Percentiles rank a stretch among this genome's conserved stretches.
phyloP scores from a whole-genome alignment of 1,284 basidiomycete genomes.

The Pseudozyma hubeiensis region DNA sequence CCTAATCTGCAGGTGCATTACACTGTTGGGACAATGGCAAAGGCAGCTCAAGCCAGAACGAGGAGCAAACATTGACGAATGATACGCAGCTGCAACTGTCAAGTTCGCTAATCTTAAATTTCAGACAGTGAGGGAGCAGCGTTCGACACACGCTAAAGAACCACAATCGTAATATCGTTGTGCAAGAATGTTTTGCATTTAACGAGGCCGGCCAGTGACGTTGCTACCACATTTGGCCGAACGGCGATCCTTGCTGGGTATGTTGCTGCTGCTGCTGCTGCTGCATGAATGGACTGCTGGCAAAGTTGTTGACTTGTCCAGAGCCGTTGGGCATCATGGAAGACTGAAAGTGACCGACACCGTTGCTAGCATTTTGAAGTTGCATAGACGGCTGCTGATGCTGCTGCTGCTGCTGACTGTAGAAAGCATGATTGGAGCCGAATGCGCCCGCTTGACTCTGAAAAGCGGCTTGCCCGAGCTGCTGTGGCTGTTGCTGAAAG shows the following conservation, averaged over 20 bases:
- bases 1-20: too few species aligned
- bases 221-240: slow-evolving; percentile 33
- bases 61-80: too few species aligned
- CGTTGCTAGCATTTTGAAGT: slow-evolving; percentile 6
- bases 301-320: slow-evolving; percentile 20
- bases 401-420: slow-evolving; percentile 14
- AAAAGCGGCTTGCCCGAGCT: slow-evolving; percentile 37
- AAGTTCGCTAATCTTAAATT: too few species aligned
- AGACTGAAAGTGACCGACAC: slow-evolving; percentile 11
- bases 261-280: slow-evolving; percentile 40
- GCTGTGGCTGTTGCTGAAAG: slow-evolving; percentile 31
- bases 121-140: too few species aligned
- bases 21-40: too few species aligned
- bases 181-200: not conserved
- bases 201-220: not conserved
- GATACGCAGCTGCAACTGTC: too few species aligned
- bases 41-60: too few species aligned
- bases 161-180: too few species aligned
- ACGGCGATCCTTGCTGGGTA: slow-evolving; percentile 35
- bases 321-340: slow-evolving; percentile 37
- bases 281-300: slow-evolving; percentile 15
- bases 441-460: slow-evolving; percentile 17
- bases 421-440: slow-evolving; percentile 12
- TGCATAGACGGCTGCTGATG: slow-evolving; percentile 9
- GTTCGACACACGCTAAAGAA: too few species aligned